These are phyloP conservation scores for Xanthoconium purpureum DNA, from an alignment of 768 basidiomycete species.

Conservation along the genomic window DNA sequence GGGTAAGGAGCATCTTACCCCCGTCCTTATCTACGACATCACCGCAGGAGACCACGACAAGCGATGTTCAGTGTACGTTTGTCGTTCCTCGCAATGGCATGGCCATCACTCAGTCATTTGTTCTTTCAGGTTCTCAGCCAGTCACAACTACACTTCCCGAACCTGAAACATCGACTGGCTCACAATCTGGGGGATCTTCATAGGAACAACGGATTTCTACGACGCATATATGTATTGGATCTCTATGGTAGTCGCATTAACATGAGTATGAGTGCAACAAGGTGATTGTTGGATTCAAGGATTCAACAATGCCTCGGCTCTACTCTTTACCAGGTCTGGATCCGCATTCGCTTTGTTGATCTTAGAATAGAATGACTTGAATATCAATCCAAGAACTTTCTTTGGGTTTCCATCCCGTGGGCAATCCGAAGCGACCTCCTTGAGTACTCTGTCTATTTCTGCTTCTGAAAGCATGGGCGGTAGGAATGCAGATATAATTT, in stretches of 20 bases:
- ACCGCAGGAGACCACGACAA: conserved; percentile 8
- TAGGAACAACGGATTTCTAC: background rate
- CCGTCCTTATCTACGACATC: conserved; percentile 21
- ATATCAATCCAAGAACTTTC: conserved; percentile 43
- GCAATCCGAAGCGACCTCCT: conserved; percentile 35
- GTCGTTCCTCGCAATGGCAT: background rate
- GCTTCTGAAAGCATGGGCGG: conserved; percentile 57
- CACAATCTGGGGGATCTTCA: background rate
- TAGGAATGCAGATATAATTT: conserved; percentile 50
- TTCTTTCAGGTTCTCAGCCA: background rate
- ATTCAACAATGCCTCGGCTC: conserved; percentile 41
- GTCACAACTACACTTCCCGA: background rate
- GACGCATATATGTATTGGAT: background rate
- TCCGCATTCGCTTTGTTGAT: conserved; percentile 62
- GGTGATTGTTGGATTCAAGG: background rate
- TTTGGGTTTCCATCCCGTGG: conserved; percentile 20
- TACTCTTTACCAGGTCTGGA: conserved; percentile 51
- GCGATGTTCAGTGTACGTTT: conserved; percentile 14
- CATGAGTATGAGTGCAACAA: background rate
- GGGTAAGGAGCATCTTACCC: conserved; percentile 71
- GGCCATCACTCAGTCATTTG: background rate
- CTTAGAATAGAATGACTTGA: conserved; percentile 61
- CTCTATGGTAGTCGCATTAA: background rate
- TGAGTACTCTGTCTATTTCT: conserved; percentile 53
- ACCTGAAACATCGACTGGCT: background rate